Base-by-base conservation (phyloP, 2,329 filamentous ascomycete genomes). In the Aspergillus cejpii region DNA sequence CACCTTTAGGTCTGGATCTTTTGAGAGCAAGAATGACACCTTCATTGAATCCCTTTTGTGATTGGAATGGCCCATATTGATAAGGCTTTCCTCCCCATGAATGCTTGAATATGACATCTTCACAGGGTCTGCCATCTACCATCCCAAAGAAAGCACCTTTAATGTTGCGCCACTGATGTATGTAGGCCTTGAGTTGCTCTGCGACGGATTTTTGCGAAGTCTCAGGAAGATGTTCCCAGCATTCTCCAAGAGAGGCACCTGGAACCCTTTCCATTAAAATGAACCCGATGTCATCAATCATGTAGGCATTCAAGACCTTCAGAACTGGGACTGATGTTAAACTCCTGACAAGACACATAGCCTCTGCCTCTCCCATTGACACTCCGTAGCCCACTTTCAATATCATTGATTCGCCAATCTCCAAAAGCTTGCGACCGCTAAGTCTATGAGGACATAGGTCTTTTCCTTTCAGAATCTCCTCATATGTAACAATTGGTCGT, bases 21-120 rank as follows among this genome's bases (percentile, higher is more conserved):
- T 48, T 43, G 5, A 59, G 45, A 26, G 55, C 53, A 41, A 56
- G 43, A 5, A 57, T 46, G 20, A 54, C 42, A 6, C 49, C 55
- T 27, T 44, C 11, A 34, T 55, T 51, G 24, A 48, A 54, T 39
- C 47, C 41, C 20, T 48, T 45, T 28, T 40, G 41, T 7, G 52
- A 49, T 6, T 31, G 27, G 20, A 53, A 55, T 20, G 49, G 51
- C 15, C 53, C 57, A 46, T 55, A 54, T 12, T 38, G 39, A 45
- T 37, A 31, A 10, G 40, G 20, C 23, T 39, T 34, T 24, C 26
- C 34, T 36, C 54, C 45, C 47, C 51, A 53, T n/a, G 45, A 21
- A 49, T 58, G 53, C 27, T 43, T 38, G 15, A 49, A 49, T 10
- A 54, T 34, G 19, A 50, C 39, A 43, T 54, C 50, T 29, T 45